Evolutionary conservation across 2,329 filamentous ascomycete genomes (phyloP).

Genomic region (Elsinoe batatas): DNA sequence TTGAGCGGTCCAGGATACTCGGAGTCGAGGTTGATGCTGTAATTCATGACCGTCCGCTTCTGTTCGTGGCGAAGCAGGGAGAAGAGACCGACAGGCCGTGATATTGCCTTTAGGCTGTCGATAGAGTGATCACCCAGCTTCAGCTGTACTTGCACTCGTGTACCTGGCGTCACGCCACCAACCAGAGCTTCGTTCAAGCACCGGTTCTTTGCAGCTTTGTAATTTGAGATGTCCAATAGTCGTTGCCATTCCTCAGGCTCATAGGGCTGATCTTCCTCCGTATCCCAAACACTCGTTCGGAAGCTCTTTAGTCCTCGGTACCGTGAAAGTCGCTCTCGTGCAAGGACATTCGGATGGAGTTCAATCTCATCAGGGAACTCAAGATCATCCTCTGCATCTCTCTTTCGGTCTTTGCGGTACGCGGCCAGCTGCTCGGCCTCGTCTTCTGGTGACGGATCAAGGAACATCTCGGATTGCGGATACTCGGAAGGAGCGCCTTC

Average conservation of each 20-base stretch:
- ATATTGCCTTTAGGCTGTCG: constrained; percentile 43
- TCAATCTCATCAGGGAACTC: constrained; percentile 98
- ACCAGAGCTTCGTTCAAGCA: constrained; percentile 71
- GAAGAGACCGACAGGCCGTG: constrained; percentile 62
- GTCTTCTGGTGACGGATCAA: constrained; percentile 69
- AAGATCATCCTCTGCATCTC: constrained; percentile 77
- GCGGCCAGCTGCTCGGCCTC: constrained; percentile 72
- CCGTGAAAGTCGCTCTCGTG: constrained; percentile 71
- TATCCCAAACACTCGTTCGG: constrained; percentile 79
- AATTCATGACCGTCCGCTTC: constrained; percentile 83
- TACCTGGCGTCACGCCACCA: constrained; percentile 79
- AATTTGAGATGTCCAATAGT: constrained; percentile 79
- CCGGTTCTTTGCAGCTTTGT: constrained; percentile 70
- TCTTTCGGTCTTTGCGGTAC: constrained; percentile 67
- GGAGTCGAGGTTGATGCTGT: constrained; percentile 75
- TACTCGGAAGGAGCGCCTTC: constrained; percentile 72
- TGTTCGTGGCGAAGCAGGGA: constrained; percentile 89
- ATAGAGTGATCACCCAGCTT: constrained; percentile 37
- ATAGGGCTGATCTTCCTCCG: constrained; percentile 72
- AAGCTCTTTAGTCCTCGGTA: constrained; percentile 91
- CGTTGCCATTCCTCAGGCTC: constrained; percentile 86
- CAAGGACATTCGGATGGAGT: constrained; percentile 75
- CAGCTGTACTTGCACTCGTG: constrained; percentile 70
- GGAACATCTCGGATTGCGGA: constrained; percentile 84
- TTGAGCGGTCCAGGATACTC: constrained; percentile 69